These are phyloP conservation scores for Leptoxyphium fumago DNA, from an alignment of 2,329 filamentous ascomycete genomes.

Conservation along the genomic window DNA sequence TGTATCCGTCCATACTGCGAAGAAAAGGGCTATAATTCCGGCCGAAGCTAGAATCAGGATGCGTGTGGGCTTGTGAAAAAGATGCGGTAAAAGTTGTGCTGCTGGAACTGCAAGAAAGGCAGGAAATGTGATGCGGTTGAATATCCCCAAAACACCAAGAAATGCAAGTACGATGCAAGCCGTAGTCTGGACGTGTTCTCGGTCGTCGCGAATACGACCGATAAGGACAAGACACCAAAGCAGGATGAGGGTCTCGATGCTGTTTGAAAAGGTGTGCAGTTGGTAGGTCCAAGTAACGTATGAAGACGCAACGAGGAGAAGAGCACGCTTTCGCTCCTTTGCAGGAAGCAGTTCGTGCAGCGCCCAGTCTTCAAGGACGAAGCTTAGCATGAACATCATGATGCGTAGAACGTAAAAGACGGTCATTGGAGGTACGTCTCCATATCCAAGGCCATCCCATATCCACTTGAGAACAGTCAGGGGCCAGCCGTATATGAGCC, in stretches of 20 bases:
- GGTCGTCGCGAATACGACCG: constrained; percentile 65
- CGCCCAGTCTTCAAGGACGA: constrained; percentile 96
- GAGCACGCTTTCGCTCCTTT: constrained; percentile 54
- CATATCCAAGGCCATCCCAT: constrained; percentile 72
- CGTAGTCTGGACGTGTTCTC: constrained; percentile 61
- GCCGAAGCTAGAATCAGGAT: constrained; percentile 43
- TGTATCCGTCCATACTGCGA: constrained; percentile 71
- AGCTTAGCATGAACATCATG: constrained; percentile 88
- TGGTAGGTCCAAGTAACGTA: constrained; percentile 99
- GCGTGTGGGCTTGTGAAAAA: constrained; percentile 49
- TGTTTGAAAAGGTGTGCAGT: constrained; percentile 96
- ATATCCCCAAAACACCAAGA: constrained; percentile 70
- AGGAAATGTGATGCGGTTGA: constrained; percentile 95
- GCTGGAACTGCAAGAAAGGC: constrained; percentile 80
- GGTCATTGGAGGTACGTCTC: constrained; percentile 63
- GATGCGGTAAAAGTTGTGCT: constrained; percentile 71
- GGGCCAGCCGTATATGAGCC: constrained; percentile 85
- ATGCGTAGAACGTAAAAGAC: constrained; percentile 82
- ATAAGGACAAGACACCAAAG: constrained; percentile 89
- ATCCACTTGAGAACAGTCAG: constrained; percentile 89
- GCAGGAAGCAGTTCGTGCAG: constrained; percentile 78
- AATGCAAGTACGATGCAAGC: constrained; percentile 67
- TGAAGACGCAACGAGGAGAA: constrained; percentile 79
- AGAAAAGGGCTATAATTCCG: constrained; percentile 51
- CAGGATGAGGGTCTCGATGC: constrained; percentile 82